Conservation (phyloP, 2,329 filamentous ascomycete genomes). For the Colletotrichum acutatum region DNA sequence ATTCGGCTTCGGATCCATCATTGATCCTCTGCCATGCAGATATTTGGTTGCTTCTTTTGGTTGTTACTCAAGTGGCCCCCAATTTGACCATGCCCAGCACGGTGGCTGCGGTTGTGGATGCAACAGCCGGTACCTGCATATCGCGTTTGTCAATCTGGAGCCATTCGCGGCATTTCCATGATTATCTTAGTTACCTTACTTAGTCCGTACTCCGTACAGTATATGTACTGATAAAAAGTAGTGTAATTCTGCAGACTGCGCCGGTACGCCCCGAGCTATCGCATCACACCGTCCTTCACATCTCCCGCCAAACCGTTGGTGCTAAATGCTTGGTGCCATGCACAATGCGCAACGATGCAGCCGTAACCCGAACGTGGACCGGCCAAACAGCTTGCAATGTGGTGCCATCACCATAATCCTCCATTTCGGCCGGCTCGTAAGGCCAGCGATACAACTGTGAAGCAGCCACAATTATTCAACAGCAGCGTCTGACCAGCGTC, state of each 20-base stretch:
- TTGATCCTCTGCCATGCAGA: background rate
- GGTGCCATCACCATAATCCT: background rate
- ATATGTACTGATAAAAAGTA: no score
- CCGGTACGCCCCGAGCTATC: constrained; percentile 21
- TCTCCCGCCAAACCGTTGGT: constrained; percentile 30
- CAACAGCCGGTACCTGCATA: constrained; percentile 31
- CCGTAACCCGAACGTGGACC: constrained; percentile 10
- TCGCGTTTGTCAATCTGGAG: constrained; percentile 26
- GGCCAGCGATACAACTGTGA: constrained; percentile 9
- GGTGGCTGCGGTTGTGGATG: background rate
- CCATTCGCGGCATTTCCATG: constrained; percentile 28
- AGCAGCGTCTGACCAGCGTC: background rate
- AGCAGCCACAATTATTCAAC: background rate
- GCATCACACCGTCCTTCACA: constrained; percentile 7
- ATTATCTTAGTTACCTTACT: background rate
- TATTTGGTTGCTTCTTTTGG: background rate
- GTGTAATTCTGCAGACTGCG: background rate
- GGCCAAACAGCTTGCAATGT: background rate
- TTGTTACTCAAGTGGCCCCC: background rate
- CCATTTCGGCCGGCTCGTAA: background rate
- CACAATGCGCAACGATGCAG: background rate
- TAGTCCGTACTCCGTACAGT: background rate
- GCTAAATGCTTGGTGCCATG: constrained; percentile 20
- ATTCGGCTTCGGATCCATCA: background rate
- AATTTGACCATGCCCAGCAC: background rate